Percentiles rank a stretch among this genome's conserved stretches.
phyloP scores from a whole-genome alignment of 2,329 filamentous ascomycete species.

The Stromatinia cepivora region DNA sequence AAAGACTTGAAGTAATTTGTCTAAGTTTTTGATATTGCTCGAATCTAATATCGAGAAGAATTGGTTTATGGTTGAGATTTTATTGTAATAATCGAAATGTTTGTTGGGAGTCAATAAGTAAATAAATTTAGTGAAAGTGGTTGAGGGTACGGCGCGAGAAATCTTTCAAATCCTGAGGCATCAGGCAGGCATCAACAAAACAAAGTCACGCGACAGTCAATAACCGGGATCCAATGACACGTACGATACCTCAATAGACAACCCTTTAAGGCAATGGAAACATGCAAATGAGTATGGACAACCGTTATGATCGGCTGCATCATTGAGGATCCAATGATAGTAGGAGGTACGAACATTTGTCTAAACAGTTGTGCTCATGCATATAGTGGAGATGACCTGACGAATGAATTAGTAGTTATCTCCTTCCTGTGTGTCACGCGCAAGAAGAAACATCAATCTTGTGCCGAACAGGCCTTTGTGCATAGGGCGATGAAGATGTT shows the following conservation, averaged over 20 bases:
- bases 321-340: conserved; percentile 15
- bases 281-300: conserved; percentile 23
- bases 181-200: not conserved
- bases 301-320: conserved; percentile 18
- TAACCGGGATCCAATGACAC: too few species aligned
- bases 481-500: not conserved
- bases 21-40: not conserved
- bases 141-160: conserved; percentile 4
- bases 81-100: not conserved
- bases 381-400: not conserved
- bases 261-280: not conserved
- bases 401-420: too few species aligned
- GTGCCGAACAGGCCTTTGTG: not conserved
- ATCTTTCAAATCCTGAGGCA: not conserved
- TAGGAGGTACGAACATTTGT: not conserved
- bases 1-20: conserved; percentile 14
- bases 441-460: conserved; percentile 3
- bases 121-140: conserved; percentile 8
- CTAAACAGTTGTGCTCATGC: not conserved
- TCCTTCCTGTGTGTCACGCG: conserved; percentile 1
- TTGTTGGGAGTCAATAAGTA: not conserved
- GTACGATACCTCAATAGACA: too few species aligned
- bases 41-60: not conserved
- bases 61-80: not conserved
- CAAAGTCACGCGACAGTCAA: not conserved